A percentile compares a stretch with the other conserved stretches of the same genome.
phyloP scores from a whole-genome alignment of 2,329 filamentous ascomycete species.

The Tolypocladium tundrense region DNA sequence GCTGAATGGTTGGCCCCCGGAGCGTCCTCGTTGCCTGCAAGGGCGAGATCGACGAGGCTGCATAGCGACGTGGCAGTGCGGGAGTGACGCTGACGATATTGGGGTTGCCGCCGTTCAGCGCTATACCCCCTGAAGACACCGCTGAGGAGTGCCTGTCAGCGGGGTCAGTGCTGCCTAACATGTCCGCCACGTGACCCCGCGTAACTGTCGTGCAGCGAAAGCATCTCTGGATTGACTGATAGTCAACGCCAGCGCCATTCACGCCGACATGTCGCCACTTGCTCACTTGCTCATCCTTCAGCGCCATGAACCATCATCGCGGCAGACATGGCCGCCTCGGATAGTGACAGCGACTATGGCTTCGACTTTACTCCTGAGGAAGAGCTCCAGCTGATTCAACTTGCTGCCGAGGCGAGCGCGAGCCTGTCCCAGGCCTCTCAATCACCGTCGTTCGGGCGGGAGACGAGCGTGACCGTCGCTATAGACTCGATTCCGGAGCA shows the following conservation, averaged over 20 bases:
- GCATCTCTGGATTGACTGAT: not conserved
- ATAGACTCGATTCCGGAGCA: slow-evolving; percentile 14
- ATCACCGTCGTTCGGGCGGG: not conserved
- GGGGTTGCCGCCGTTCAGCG: too few species aligned
- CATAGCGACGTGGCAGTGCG: not conserved
- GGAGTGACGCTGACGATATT: too few species aligned
- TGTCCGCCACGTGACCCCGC: slow-evolving; percentile 1
- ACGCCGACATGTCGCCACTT: not conserved
- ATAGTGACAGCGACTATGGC: slow-evolving; percentile 33
- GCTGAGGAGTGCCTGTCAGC: not conserved
- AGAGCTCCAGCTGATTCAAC: slow-evolving; percentile 27
- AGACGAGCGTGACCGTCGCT: not conserved
- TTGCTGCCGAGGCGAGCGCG: slow-evolving; percentile 14
- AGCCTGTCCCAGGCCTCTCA: not conserved
- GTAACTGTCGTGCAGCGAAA: not conserved
- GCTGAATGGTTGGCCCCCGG: not conserved
- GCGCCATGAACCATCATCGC: not conserved
- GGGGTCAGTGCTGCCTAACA: not conserved
- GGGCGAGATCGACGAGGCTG: not conserved
- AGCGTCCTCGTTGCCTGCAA: not conserved
- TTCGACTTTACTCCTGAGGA: slow-evolving; percentile 38
- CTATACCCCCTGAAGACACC: too few species aligned
- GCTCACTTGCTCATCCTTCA: not conserved
- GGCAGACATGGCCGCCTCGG: slow-evolving; percentile 7
- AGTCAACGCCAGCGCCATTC: not conserved